Conservation (phyloP, 2,329 filamentous ascomycete genomes). For the Cladosporium sp. region DNA sequence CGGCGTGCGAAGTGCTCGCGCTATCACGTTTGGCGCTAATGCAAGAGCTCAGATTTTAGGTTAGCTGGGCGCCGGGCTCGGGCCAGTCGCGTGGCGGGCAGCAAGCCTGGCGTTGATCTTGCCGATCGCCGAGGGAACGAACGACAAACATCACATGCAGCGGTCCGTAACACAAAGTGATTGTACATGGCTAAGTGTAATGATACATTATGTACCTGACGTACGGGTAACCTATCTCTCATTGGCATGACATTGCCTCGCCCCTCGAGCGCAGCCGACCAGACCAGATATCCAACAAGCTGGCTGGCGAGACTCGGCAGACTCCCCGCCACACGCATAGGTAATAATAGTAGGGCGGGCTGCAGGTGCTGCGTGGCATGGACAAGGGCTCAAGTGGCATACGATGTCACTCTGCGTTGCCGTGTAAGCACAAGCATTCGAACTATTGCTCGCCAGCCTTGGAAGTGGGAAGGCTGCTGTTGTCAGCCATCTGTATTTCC, state of each 20-base stretch:
- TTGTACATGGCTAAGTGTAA: not conserved
- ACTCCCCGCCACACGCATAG: not conserved
- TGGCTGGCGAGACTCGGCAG: too few species aligned
- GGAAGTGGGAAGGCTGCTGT: not conserved
- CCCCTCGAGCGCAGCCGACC: too few species aligned
- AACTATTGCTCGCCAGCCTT: not conserved
- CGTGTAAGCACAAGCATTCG: not conserved
- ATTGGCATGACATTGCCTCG: too few species aligned
- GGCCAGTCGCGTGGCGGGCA: too few species aligned
- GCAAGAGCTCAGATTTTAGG: not conserved
- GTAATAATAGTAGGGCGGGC: not conserved
- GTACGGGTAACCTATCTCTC: too few species aligned
- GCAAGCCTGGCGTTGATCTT: not conserved
- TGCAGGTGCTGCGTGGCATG: not conserved
- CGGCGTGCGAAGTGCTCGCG: conserved; percentile 5
- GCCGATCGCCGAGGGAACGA: not conserved
- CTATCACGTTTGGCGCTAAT: conserved; percentile 12
- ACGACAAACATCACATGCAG: not conserved
- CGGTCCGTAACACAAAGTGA: not conserved
- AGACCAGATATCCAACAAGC: too few species aligned
- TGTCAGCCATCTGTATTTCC: conserved; percentile 3
- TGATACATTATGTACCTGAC: too few species aligned
- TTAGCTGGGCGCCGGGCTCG: too few species aligned
- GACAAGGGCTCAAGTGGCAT: not conserved
- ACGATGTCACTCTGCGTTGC: not conserved